A percentile compares a stretch with the other conserved stretches of the same genome.
These are phyloP conservation scores for Didymella segeticola DNA, from an alignment of 2,329 filamentous ascomycete genomes.

Conservation along the genomic window DNA sequence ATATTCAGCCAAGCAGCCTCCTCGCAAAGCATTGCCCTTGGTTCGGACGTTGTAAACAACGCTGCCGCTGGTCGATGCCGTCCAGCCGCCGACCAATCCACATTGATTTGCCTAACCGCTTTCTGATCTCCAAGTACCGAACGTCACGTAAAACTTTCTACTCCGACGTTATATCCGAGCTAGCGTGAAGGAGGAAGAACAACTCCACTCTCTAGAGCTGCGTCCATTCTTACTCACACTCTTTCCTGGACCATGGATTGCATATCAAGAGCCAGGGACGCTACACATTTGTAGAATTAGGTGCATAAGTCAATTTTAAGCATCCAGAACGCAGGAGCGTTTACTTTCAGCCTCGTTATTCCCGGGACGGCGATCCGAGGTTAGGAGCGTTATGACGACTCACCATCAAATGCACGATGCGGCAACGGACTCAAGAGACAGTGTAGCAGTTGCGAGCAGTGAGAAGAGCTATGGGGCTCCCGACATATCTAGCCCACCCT, in stretches of 20 bases:
- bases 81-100: neutral
- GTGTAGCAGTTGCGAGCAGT: neutral
- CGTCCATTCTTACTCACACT: slow-evolving; percentile 15
- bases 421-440: neutral
- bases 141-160: slow-evolving; percentile 21
- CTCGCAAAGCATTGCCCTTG: neutral
- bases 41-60: too few relatives aligned
- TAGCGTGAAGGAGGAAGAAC: slow-evolving; percentile 1
- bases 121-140: neutral
- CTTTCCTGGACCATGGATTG: slow-evolving; percentile 2
- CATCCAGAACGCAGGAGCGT: neutral
- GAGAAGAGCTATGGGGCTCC: slow-evolving; percentile 6
- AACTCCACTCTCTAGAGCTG: neutral
- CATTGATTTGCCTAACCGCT: neutral
- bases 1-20: neutral
- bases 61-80: neutral
- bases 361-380: slow-evolving; percentile 14
- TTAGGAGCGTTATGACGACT: slow-evolving; percentile 3
- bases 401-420: neutral
- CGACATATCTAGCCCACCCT: neutral
- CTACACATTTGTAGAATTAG: neutral
- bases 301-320: neutral
- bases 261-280: neutral
- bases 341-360: slow-evolving; percentile 5
- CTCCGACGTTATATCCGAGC: slow-evolving; percentile 22